Percentiles rank a stretch among this genome's conserved stretches.
These are phyloP conservation scores for Aspergillus ostianus DNA, from an alignment of 495 filamentous ascomycete species.

Conservation along the genomic window DNA sequence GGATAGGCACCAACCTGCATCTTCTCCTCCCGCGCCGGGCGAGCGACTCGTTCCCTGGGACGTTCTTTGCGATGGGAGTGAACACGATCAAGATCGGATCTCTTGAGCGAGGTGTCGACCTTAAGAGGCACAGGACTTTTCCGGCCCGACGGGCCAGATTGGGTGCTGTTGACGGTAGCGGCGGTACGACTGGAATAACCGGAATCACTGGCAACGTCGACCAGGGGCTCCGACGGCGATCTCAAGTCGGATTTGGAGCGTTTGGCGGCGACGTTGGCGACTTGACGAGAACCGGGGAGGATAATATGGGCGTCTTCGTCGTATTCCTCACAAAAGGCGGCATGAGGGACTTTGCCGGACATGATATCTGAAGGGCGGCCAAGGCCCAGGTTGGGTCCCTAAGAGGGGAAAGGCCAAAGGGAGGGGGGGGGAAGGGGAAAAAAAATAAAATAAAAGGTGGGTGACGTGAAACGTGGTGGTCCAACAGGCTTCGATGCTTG, in stretches of 20 bases:
- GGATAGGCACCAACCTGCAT: slow-evolving; percentile 38
- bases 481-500: slow-evolving; percentile 26
- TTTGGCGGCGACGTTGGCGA: slow-evolving; percentile 55
- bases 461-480: slow-evolving; percentile 36
- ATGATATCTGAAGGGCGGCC: slow-evolving; percentile 33
- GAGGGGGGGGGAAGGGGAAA: slow-evolving; percentile 16
- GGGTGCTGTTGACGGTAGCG: slow-evolving; percentile 54
- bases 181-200: slow-evolving; percentile 65
- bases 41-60: slow-evolving; percentile 29
- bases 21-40: slow-evolving; percentile 34
- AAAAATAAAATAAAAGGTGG: slow-evolving; percentile 13
- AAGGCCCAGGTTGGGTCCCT: slow-evolving; percentile 26
- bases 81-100: slow-evolving; percentile 31
- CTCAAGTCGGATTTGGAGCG: slow-evolving; percentile 48
- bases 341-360: slow-evolving; percentile 37
- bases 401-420: slow-evolving; percentile 13
- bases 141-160: slow-evolving; percentile 50
- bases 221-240: slow-evolving; percentile 32
- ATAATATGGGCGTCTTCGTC: slow-evolving; percentile 50
- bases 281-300: slow-evolving; percentile 48
- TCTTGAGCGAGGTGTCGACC: slow-evolving; percentile 35
- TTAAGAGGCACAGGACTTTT: slow-evolving; percentile 43
- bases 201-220: slow-evolving; percentile 59
- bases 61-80: slow-evolving; percentile 35
- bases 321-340: slow-evolving; percentile 57